phyloP scores from a whole-genome alignment of 108 stramenopile species.

The Nitzschia sp. region DNA sequence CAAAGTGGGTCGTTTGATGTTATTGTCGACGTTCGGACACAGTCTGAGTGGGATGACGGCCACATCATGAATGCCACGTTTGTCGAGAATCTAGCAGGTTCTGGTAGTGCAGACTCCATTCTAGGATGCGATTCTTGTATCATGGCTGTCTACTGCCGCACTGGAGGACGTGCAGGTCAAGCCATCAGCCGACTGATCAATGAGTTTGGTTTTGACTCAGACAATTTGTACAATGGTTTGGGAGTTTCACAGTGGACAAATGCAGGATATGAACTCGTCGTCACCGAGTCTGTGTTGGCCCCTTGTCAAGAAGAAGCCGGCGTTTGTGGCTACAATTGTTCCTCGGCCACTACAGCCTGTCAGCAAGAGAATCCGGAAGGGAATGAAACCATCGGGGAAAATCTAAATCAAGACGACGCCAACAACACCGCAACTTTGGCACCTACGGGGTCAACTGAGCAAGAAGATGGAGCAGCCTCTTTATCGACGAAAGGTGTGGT shows the following conservation, averaged over 20 bases:
- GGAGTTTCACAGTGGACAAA: conserved; percentile 25
- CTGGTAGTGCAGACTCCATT: background rate
- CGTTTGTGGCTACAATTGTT: background rate
- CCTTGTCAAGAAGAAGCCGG: background rate
- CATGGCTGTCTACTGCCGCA: conserved; percentile 29
- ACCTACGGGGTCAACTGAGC: too few species aligned
- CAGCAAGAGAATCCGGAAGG: too few species aligned
- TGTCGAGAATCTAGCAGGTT: conserved; percentile 10
- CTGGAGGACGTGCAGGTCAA: conserved; percentile 19
- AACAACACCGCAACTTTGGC: too few species aligned
- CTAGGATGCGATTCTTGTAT: conserved; percentile 13
- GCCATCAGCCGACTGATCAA: conserved; percentile 20
- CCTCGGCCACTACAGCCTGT: too few species aligned
- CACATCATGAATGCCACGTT: conserved; percentile 35
- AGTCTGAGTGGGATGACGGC: conserved; percentile 28
- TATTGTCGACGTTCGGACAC: conserved; percentile 33
- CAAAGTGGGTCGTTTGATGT: conserved; percentile 21
- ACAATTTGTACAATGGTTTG: conserved; percentile 30
- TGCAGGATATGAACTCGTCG: conserved; percentile 18
- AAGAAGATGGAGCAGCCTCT: too few species aligned
- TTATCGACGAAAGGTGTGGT: too few species aligned
- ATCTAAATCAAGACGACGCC: too few species aligned
- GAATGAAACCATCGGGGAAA: too few species aligned
- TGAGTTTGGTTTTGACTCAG: conserved; percentile 19
- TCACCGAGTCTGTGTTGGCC: background rate